phyloP scores from a whole-genome alignment of 768 basidiomycete species.

The Calocera viscosa region DNA sequence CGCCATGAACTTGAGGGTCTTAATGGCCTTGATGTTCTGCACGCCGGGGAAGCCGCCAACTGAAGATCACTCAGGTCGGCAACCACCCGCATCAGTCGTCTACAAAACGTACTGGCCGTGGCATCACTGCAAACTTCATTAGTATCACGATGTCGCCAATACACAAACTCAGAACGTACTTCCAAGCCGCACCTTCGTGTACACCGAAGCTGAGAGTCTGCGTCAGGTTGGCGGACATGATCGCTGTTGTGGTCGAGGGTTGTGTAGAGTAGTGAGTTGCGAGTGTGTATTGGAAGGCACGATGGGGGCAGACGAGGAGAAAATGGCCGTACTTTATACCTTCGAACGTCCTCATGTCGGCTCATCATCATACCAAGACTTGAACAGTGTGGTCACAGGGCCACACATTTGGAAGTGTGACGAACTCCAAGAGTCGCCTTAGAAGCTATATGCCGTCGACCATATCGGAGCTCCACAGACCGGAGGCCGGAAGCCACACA shows the following conservation, averaged over 20 bases:
- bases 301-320: background rate
- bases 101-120: background rate
- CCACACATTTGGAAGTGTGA: background rate
- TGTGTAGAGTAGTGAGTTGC: background rate
- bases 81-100: background rate
- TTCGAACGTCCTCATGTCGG: background rate
- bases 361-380: background rate
- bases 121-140: background rate
- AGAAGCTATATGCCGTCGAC: background rate
- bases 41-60: background rate
- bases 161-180: background rate
- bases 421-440: background rate
- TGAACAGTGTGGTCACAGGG: background rate
- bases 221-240: background rate
- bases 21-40: background rate
- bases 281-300: background rate
- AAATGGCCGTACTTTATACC: slow-evolving; percentile 5
- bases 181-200: background rate
- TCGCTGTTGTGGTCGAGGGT: background rate
- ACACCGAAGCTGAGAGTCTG: slow-evolving; percentile 3
- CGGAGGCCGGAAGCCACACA: background rate
- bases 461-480: background rate
- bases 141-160: too few relatives aligned
- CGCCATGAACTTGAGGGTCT: background rate
- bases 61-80: background rate